These are phyloP conservation scores for Yamagishiella unicocca DNA, from an alignment of 139 green algal genomes.

Conservation along the genomic window DNA sequence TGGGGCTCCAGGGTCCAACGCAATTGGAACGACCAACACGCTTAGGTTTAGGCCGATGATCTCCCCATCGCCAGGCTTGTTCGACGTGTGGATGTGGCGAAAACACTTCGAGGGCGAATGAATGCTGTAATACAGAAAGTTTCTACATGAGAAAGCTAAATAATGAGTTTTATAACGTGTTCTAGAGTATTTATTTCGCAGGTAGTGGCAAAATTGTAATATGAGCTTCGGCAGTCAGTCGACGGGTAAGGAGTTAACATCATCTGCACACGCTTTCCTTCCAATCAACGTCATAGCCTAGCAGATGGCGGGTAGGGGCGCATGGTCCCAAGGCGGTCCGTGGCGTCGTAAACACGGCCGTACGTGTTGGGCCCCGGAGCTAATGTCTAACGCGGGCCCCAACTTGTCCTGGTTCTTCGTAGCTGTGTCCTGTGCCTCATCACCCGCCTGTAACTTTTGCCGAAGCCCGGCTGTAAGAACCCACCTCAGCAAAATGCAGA, in stretches of 20 bases:
- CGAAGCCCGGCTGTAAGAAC: neutral
- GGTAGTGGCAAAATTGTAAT: neutral
- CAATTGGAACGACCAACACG: too few species aligned
- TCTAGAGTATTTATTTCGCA: neutral
- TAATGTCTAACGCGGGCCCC: too few species aligned
- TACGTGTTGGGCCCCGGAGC: neutral
- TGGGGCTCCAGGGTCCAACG: too few species aligned
- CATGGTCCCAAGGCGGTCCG: neutral
- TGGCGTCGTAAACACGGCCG: neutral
- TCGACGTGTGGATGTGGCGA: neutral
- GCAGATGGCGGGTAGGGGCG: neutral
- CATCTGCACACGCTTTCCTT: neutral
- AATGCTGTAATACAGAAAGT: neutral
- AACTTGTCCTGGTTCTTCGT: too few species aligned
- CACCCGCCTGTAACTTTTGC: neutral
- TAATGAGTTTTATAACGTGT: neutral
- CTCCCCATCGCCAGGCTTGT: too few species aligned
- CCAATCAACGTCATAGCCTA: neutral
- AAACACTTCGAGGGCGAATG: neutral
- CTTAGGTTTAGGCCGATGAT: too few species aligned
- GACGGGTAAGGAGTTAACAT: neutral
- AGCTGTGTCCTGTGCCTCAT: neutral
- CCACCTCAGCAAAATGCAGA: constrained; percentile 55
- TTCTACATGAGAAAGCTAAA: neutral
- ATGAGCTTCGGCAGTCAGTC: neutral